Evolutionary conservation across 2,329 filamentous ascomycete genomes (phyloP).

Genomic region (Dothiorella sarmentorum): DNA sequence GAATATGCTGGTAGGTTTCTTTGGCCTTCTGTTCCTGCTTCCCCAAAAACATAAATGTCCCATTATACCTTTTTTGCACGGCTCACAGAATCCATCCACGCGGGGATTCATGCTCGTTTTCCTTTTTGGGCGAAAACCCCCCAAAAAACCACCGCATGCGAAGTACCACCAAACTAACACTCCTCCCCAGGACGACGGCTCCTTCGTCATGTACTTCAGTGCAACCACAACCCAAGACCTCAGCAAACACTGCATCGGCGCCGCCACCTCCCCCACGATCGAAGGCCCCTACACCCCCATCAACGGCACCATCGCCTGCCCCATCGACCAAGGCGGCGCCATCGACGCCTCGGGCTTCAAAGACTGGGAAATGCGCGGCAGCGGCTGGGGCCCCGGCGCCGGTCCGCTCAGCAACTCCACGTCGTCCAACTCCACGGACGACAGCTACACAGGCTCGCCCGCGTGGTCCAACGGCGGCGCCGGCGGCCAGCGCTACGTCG

Average conservation of each 20-base stretch:
- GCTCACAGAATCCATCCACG: no score
- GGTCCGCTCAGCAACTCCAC: no score
- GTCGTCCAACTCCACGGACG: constrained; percentile 40
- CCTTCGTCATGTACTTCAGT: constrained; percentile 61
- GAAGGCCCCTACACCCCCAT: constrained; percentile 54
- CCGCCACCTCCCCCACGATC: constrained; percentile 48
- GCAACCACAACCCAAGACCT: constrained; percentile 44
- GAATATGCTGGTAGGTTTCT: constrained; percentile 18
- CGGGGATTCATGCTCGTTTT: no score
- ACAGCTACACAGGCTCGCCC: constrained; percentile 40
- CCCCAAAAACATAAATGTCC: no score
- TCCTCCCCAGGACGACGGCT: constrained; percentile 22
- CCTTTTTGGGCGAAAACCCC: neutral
- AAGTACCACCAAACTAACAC: no score
- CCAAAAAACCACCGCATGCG: no score
- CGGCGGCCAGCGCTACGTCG: constrained; percentile 45
- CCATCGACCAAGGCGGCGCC: constrained; percentile 49
- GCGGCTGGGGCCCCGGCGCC: constrained; percentile 4
- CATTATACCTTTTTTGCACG: no score
- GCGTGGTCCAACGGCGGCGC: constrained; percentile 6
- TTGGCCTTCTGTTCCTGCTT: neutral
- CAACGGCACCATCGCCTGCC: constrained; percentile 50
- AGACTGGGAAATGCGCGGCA: constrained; percentile 13
- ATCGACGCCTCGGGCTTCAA: constrained; percentile 61
- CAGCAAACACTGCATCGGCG: constrained; percentile 56